phyloP scores from a whole-genome alignment of 352 stramenopile species.

The Globisporangium nunn region DNA sequence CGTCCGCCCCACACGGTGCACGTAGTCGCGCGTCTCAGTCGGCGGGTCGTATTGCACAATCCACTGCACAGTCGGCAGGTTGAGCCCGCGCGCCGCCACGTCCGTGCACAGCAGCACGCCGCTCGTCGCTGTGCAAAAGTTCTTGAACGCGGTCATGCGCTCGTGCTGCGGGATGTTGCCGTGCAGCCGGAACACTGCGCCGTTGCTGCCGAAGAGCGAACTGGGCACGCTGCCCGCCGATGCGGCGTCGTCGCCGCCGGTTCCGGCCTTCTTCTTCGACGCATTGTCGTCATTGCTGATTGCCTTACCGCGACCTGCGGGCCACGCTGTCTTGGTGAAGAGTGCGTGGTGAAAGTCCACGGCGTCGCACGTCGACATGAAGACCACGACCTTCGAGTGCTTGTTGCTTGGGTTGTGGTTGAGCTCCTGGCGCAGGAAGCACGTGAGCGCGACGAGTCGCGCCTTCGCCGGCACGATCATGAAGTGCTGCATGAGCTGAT shows the following conservation, averaged over 20 bases:
- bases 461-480: slow-evolving; percentile 94
- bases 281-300: background rate
- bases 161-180: slow-evolving; percentile 95
- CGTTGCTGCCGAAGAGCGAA: slow-evolving; percentile 58
- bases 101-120: slow-evolving; percentile 98
- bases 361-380: slow-evolving; percentile 95
- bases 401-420: slow-evolving; percentile 21
- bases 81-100: slow-evolving; percentile 96
- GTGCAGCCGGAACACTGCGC: slow-evolving; percentile 85
- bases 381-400: slow-evolving; percentile 90
- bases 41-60: slow-evolving; percentile 98
- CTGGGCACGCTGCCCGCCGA: slow-evolving; percentile 18
- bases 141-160: slow-evolving; percentile 93
- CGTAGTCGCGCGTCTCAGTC: slow-evolving; percentile 98
- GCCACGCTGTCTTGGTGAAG: slow-evolving; percentile 84
- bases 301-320: slow-evolving; percentile 20
- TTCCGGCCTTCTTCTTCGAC: background rate
- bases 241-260: slow-evolving; percentile 79
- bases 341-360: slow-evolving; percentile 95
- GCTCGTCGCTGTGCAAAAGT: slow-evolving; percentile 87
- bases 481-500: slow-evolving; percentile 94
- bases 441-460: slow-evolving; percentile 88
- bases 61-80: slow-evolving; percentile 95
- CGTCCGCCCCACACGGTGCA: slow-evolving; percentile 98
- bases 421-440: slow-evolving; percentile 86